Evolutionary conservation across 2,329 filamentous ascomycete species (phyloP), one percentile per base, ranked within the genome.

Genomic region (Stagonosporopsis chrysanthemi): DNA sequence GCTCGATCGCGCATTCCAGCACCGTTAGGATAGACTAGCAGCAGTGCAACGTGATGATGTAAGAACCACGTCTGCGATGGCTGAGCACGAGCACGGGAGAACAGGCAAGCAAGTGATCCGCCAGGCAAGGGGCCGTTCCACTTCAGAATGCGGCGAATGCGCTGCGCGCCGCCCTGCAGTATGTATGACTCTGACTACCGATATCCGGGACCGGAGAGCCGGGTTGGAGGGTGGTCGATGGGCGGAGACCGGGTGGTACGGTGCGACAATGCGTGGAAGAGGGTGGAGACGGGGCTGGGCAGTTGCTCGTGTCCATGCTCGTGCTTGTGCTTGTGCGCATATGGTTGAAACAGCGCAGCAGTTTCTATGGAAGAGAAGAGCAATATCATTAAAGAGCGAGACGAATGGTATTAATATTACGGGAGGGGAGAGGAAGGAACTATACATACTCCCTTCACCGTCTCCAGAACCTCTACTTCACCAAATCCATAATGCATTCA

Each of bases 371-470:
- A 28, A 31, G 41, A 33, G 14, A 35, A 15, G 11, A 15, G 29
- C 19, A 6, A 23, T 2, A 33, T n/a, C 4, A 9, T n/a, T 28
- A 36, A 31, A 31, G 26, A 39, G 38, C 26, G 45, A 55, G 46
- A 55, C 23, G 56, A 56, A 19, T 65, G 47, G 53, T 64, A 68
- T 70, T 70, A 67, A 64, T 63, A 70, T 66, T 68, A 69, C 62
- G 60, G 65, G 61, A 64, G 66, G 52, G 55, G 55, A 33, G 42
- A 26, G 28, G 11, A 9, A 63, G 59, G 54, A 55, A 44, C 39
- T 23, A 17, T 12, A 2, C 40, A 24, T 4, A 51, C 44, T 41
- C 60, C 55, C 60, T 51, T 55, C 58, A 57, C 60, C 31, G 56
- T 63, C 58, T 58, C 58, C 31, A 47, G 43, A 42, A 26, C 41